Base-by-base conservation (phyloP, 1,284 basidiomycete species). In the Malassezia sympodialis region DNA sequence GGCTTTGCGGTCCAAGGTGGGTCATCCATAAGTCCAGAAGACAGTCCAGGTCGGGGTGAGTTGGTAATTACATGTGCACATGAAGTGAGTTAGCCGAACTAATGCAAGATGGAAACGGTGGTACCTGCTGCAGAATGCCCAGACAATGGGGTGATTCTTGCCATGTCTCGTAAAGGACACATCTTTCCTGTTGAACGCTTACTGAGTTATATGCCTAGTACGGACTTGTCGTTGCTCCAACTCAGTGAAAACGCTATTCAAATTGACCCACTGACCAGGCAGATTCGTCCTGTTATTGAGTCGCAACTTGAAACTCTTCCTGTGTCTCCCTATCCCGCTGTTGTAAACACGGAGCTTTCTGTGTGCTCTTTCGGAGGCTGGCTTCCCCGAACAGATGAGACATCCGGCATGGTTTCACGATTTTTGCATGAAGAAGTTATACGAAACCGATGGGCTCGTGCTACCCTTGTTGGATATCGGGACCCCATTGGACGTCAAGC, bases 271-370 rank as follows among this genome's bases (percentile, higher is more conserved):
- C 32, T 28, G 4, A 26, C 48, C 1, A 21, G 24, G 5, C 14
- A 30, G 3, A 5, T 51, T 10, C 24, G n/a, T 12, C 44, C 50
- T 0, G 50, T 48, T 4, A n/a, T 40, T 4, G 49, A 39, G 12
- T 51, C 56, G 1, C 51, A 79, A 15, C 76, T 73, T 1, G 60
- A 76, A 12, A 78, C 82, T 0, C 78, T 86, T 0, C 83, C 84
- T 1, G 76, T 86, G 19, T 84, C 82, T 14, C 84, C 83, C 0
- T 86, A 85, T 67, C 84, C 84, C 0, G 80, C 79, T 2, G 79
- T 78, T 0, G 74, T 77, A 3, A 79, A 79, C 17, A 79, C 81
- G 1, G 60, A 75, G 2, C 77, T 86, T 15, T 78, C 77, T 12
- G 80, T 81, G 6, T 82, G 83, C 60, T 81, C 83, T 55, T 81